These are phyloP conservation scores for Gaeumannomyces sp. DNA, from an alignment of 2,329 filamentous ascomycete species.

Conservation along the genomic window DNA sequence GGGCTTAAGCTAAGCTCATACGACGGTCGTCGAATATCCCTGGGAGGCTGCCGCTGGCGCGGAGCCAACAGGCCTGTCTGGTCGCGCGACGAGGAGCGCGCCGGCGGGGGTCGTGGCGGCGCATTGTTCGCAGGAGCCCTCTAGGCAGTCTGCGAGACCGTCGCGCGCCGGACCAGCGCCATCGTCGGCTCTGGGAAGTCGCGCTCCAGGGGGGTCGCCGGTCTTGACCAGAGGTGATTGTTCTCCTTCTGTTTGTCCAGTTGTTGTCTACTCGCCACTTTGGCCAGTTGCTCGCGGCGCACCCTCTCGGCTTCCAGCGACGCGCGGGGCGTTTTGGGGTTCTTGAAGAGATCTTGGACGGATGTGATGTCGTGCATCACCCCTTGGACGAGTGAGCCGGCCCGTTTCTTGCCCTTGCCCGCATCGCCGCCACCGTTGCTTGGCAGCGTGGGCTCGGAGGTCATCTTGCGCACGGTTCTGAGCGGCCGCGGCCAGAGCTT, in stretches of 20 bases:
- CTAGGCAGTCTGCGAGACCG: conserved; percentile 5
- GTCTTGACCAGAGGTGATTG: background rate
- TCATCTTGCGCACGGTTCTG: conserved; percentile 7
- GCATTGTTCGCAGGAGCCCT: background rate
- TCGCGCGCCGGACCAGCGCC: background rate
- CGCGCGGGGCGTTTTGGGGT: conserved; percentile 3
- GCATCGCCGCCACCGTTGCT: background rate
- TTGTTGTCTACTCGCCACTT: background rate
- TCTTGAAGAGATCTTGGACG: conserved; percentile 6
- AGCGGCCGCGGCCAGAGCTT: conserved; percentile 4
- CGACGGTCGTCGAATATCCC: conserved; percentile 3
- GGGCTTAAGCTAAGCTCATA: conserved; percentile 7
- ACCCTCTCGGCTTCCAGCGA: conserved; percentile 5
- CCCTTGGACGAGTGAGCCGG: background rate
- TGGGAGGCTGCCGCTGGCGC: background rate
- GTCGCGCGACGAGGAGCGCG: background rate
- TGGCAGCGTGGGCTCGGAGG: conserved; percentile 4
- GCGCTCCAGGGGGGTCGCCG: background rate
- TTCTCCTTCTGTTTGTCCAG: background rate
- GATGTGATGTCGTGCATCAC: conserved; percentile 1
- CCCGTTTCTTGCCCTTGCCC: background rate
- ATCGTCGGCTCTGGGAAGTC: background rate
- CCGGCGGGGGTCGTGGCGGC: background rate
- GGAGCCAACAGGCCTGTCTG: background rate
- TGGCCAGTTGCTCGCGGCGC: conserved; percentile 2